Conservation (phyloP, 192 early-diverging fungal species). For the Coemansia sp. region DNA sequence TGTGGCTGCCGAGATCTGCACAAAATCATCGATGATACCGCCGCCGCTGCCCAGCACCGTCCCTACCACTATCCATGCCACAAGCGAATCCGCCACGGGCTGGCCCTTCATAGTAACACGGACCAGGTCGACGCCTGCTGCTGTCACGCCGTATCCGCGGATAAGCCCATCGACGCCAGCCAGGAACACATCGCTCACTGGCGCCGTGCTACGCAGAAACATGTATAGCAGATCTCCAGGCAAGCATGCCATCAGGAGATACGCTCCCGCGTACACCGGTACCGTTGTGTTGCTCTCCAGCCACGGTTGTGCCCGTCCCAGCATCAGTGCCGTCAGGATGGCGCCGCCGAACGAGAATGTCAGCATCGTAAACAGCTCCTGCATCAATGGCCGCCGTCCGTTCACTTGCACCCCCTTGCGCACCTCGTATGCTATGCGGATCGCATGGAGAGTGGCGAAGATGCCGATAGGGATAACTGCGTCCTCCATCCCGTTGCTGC, state of each 20-base stretch:
- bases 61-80: slow-evolving; percentile 51
- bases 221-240: slow-evolving; percentile 49
- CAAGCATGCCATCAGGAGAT: slow-evolving; percentile 39
- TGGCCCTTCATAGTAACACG: slow-evolving; percentile 45
- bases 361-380: slow-evolving; percentile 55
- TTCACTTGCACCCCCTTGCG: slow-evolving; percentile 45
- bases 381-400: slow-evolving; percentile 41
- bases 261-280: slow-evolving; percentile 43
- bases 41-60: slow-evolving; percentile 56
- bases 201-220: slow-evolving; percentile 35
- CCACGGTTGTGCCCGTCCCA: slow-evolving; percentile 53
- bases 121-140: slow-evolving; percentile 54
- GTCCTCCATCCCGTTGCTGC: slow-evolving; percentile 13
- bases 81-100: slow-evolving; percentile 48
- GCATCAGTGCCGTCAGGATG: slow-evolving; percentile 51
- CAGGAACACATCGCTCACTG: slow-evolving; percentile 53
- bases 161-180: slow-evolving; percentile 53
- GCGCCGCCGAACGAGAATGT: slow-evolving; percentile 57
- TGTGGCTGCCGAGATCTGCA: slow-evolving; percentile 43
- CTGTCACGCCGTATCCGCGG: slow-evolving; percentile 56
- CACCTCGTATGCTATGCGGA: slow-evolving; percentile 56
- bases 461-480: slow-evolving; percentile 49
- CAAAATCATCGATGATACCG: slow-evolving; percentile 55
- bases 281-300: slow-evolving; percentile 49
- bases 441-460: slow-evolving; percentile 55